Base-by-base conservation (phyloP, 1,284 basidiomycete genomes). In the Tremellales sp. region DNA sequence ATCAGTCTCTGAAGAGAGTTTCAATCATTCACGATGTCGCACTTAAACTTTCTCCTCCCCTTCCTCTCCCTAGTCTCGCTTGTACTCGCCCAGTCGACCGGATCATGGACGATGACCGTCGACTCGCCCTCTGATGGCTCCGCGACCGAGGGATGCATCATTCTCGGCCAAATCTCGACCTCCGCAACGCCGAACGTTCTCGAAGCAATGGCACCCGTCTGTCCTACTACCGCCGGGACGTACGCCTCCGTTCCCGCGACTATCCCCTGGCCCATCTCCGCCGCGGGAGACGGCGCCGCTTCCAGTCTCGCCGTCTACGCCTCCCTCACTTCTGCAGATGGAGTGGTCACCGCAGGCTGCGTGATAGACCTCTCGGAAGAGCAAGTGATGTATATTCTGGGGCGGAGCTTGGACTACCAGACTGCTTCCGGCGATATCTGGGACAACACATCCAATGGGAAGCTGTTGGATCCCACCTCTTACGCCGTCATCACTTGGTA, bases 361-460 rank as follows among this genome's bases (percentile, higher is more conserved):
- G 58, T 58, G 16, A 51, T 63, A 47, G 29, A 39, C 4, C 31
- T 65, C 22, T 53, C 43, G 19, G 58, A 62, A 45, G 58, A 59
- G 53, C 61, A 61, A 40, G 63, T 55, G 3, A 57, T 58, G 49
- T 65, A 63, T 36, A 46, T 63, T 1, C 47, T 63, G 2, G 61
- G 63, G 19, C 44, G 63, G 41, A 39, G 25, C 22, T 28, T 65
- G 25, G 48, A 58, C 29, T 65, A 59, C 59, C 35, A 42, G 14
- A 44, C 40, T 13, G 47, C 29, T 3, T 22, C 27, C 10, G 52
- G 49, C 16, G 43, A 55, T 34, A 10, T 65, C n/a, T 63, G 41
- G 19, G 63, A 65, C 43, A 43, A 50, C 16, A 55, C 47, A 1
- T 47, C 56, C 1, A 45, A 44, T 6, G 63, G 55, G 5, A 42